A percentile compares a stretch with the other conserved stretches of the same genome.
Conservation (phyloP, 352 stramenopile species). For the Pythium oligandrum region DNA sequence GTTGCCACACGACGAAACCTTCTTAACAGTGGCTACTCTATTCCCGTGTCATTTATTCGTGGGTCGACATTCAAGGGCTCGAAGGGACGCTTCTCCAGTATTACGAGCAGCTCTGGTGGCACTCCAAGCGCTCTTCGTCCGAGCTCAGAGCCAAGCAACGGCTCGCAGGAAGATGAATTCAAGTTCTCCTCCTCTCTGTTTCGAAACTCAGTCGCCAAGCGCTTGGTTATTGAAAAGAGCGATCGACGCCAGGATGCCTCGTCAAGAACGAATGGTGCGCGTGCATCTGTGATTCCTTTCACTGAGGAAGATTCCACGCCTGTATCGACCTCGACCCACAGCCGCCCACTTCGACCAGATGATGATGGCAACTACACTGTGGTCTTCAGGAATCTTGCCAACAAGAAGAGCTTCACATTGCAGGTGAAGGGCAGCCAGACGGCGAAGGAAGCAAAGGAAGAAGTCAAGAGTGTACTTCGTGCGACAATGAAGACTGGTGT, state of each 20-base stretch:
- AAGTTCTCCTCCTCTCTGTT: conserved; percentile 32
- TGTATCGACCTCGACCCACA: conserved; percentile 6
- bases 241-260: conserved; percentile 9
- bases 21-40: conserved; percentile 27
- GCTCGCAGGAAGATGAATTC: conserved; percentile 17
- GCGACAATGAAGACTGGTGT: conserved; percentile 37
- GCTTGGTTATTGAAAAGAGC: conserved; percentile 18
- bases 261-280: conserved; percentile 14
- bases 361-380: conserved; percentile 55
- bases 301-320: conserved; percentile 34
- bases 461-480: conserved; percentile 56
- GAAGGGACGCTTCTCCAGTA: conserved; percentile 55
- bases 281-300: conserved; percentile 54
- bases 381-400: conserved; percentile 58
- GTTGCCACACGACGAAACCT: conserved; percentile 55
- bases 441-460: conserved; percentile 46
- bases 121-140: too few species aligned
- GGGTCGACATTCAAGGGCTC: conserved; percentile 64
- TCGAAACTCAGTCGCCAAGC: conserved; percentile 18
- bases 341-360: conserved; percentile 32
- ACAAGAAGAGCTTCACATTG: conserved; percentile 67
- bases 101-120: conserved; percentile 22
- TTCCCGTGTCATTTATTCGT: conserved; percentile 72
- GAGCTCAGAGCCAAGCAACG: too few species aligned
- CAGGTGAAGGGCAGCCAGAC: conserved; percentile 42